These are phyloP conservation scores for Phanerochaete carnosa DNA, from an alignment of 768 basidiomycete genomes.

Conservation along the genomic window DNA sequence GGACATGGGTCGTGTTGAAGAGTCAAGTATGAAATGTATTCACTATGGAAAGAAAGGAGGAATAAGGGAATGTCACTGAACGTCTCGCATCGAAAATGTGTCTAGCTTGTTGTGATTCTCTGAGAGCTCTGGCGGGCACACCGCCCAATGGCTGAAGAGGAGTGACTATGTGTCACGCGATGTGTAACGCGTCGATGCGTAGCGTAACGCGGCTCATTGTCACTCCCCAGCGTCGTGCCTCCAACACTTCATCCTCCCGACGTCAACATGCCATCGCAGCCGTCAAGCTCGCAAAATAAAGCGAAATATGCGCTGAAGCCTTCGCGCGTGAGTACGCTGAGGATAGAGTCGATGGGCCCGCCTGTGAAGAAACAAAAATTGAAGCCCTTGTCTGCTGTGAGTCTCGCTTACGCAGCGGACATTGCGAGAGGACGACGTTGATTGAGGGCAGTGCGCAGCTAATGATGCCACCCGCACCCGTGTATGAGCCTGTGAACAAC, in stretches of 20 bases:
- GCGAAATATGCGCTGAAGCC: background rate
- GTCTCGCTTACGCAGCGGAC: background rate
- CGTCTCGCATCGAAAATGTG: too few relatives aligned
- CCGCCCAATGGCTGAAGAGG: background rate
- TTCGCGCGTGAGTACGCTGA: conserved; percentile 10
- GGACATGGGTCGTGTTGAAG: background rate
- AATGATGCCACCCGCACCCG: conserved; percentile 18
- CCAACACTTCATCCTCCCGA: background rate
- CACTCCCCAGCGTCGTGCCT: background rate
- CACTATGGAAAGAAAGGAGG: background rate
- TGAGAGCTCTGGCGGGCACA: too few relatives aligned
- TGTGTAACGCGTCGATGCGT: background rate
- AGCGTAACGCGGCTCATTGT: background rate
- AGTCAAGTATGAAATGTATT: background rate
- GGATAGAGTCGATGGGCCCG: conserved; percentile 10
- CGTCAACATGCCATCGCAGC: conserved; percentile 1
- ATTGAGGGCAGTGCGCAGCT: conserved; percentile 15
- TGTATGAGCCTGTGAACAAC: conserved; percentile 13
- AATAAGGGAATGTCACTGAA: too few relatives aligned
- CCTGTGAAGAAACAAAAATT: conserved; percentile 23
- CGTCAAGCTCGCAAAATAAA: background rate
- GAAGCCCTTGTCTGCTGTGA: conserved; percentile 20
- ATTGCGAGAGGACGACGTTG: conserved; percentile 3
- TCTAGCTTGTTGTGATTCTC: too few relatives aligned
- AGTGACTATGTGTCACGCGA: background rate